Evolutionary conservation across 148 eudicot species (phyloP).

Genomic region (Chenopodium berlandieri): DNA sequence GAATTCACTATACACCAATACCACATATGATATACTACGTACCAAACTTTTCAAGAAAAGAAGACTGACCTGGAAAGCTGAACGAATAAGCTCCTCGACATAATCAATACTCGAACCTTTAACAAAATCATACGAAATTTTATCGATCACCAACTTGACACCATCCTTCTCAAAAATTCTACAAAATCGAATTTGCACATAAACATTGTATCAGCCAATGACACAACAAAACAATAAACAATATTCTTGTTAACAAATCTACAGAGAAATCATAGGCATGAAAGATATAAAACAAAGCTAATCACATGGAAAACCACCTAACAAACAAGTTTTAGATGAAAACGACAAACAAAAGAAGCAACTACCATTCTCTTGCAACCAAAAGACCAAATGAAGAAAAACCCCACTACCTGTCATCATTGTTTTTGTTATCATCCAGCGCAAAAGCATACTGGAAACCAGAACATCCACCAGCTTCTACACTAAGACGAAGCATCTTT

Average conservation of each 20-base stretch:
- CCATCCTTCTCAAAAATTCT: slow-evolving; percentile 92
- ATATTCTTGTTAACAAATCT: neutral
- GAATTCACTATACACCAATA: neutral
- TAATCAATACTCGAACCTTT: slow-evolving; percentile 96
- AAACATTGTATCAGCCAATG: neutral
- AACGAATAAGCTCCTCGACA: slow-evolving; percentile 95
- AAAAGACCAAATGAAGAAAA: neutral
- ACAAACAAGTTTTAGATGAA: neutral
- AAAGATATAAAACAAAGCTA: neutral
- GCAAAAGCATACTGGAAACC: slow-evolving; percentile 90
- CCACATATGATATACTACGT: neutral
- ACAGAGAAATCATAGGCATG: neutral
- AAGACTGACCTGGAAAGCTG: slow-evolving; percentile 83
- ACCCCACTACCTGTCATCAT: slow-evolving; percentile 72
- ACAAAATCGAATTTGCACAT: slow-evolving; percentile 15
- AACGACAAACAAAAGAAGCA: neutral
- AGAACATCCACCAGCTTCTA: slow-evolving; percentile 99
- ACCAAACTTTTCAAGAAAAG: neutral
- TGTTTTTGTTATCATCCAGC: slow-evolving; percentile 63
- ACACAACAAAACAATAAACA: neutral
- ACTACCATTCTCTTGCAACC: neutral
- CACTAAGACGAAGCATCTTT: slow-evolving; percentile 82
- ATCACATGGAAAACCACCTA: neutral
- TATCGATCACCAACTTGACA: slow-evolving; percentile 83
- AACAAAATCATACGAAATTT: slow-evolving; percentile 85